phyloP scores from a whole-genome alignment of 2,329 filamentous ascomycete genomes.

The Cladosporium sphaerospermum region DNA sequence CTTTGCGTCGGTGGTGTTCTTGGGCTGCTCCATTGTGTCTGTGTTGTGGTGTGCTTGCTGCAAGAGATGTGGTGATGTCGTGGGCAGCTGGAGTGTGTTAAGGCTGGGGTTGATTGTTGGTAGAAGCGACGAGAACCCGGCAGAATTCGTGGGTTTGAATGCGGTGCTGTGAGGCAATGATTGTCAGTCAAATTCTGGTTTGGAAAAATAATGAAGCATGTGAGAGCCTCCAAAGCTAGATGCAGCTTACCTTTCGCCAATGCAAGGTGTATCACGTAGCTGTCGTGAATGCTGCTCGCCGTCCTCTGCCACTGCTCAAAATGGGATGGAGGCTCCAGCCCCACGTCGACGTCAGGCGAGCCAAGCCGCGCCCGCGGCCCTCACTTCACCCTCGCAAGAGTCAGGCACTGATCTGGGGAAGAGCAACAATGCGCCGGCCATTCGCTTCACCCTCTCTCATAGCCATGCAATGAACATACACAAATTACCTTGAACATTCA shows the following conservation, averaged over 20 bases:
- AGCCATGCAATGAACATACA: background rate
- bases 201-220: background rate
- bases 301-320: background rate
- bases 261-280: background rate
- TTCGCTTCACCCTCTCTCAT: background rate
- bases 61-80: slow-evolving; percentile 6
- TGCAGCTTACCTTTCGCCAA: background rate
- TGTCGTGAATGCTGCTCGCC: background rate
- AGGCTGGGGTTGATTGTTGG: slow-evolving; percentile 5
- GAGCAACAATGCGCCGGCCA: background rate
- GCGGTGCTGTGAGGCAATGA: background rate
- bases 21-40: slow-evolving; percentile 26
- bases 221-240: background rate
- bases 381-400: background rate
- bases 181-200: background rate
- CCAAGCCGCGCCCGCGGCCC: background rate
- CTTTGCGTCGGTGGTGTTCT: slow-evolving; percentile 30
- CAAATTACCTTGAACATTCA: background rate
- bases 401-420: background rate
- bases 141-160: slow-evolving; percentile 9
- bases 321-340: background rate
- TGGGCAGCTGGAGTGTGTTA: background rate
- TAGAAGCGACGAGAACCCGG: slow-evolving; percentile 13
- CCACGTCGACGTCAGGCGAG: background rate
- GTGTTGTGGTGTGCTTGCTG: slow-evolving; percentile 1